These are phyloP conservation scores for Fennellomyces sp. DNA, from an alignment of 371 early-diverging fungal genomes.

Conservation along the genomic window DNA sequence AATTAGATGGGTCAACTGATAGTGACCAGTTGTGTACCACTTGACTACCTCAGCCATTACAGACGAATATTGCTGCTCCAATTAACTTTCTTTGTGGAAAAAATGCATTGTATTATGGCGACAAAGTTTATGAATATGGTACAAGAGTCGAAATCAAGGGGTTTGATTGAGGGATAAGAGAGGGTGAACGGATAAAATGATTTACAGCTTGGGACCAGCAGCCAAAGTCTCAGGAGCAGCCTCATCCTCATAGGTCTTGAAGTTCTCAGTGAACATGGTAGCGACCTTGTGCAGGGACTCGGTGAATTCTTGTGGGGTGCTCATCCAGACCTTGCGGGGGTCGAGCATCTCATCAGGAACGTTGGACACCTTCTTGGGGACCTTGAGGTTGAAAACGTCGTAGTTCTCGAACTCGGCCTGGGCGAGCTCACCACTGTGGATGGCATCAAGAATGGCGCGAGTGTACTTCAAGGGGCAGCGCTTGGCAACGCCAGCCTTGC, in stretches of 20 bases:
- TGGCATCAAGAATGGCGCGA: constrained; percentile 95
- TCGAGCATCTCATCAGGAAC: constrained; percentile 90
- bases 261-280: constrained; percentile 87
- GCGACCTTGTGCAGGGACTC: constrained; percentile 80
- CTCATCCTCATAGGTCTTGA: constrained; percentile 83
- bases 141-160: too few species aligned
- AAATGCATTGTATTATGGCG: too few species aligned
- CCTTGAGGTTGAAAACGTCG: constrained; percentile 84
- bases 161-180: too few species aligned
- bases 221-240: constrained; percentile 77
- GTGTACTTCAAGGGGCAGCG: constrained; percentile 93
- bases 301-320: constrained; percentile 63
- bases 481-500: constrained; percentile 85
- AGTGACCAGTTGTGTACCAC: too few species aligned
- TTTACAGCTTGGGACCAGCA: constrained; percentile 68
- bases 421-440: constrained; percentile 90
- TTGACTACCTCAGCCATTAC: too few species aligned
- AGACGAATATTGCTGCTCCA: too few species aligned
- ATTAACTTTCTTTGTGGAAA: too few species aligned
- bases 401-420: constrained; percentile 80
- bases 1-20: too few species aligned
- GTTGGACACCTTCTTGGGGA: constrained; percentile 77
- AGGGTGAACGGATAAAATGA: too few species aligned
- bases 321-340: constrained; percentile 87
- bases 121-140: too few species aligned